Conservation (phyloP, 805 yeast genomes). For the Phaffomyces antillensis region DNA sequence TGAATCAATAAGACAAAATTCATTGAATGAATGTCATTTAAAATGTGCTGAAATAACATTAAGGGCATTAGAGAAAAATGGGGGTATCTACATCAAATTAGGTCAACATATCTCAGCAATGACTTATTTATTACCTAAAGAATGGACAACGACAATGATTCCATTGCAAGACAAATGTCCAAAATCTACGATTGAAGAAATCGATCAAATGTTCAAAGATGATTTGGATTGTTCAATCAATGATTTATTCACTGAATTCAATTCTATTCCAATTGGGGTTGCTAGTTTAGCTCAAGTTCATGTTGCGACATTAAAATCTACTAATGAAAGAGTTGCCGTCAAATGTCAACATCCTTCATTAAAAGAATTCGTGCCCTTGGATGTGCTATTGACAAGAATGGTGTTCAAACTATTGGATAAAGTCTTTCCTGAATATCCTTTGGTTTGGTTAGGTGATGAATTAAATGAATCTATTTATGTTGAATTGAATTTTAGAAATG, state of each 20-base stretch:
- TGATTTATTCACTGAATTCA: slow-evolving; percentile 62
- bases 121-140: slow-evolving; percentile 82
- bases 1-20: slow-evolving; percentile 34
- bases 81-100: slow-evolving; percentile 87
- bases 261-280: slow-evolving; percentile 78
- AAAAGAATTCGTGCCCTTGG: slow-evolving; percentile 84
- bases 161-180: slow-evolving; percentile 93
- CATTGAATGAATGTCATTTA: slow-evolving; percentile 59
- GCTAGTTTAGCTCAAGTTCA: slow-evolving; percentile 98
- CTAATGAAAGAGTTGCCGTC: slow-evolving; percentile 78
- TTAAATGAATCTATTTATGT: slow-evolving; percentile 77
- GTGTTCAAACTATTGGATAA: slow-evolving; percentile 69
- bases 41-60: slow-evolving; percentile 75
- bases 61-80: slow-evolving; percentile 73
- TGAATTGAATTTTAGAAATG: slow-evolving; percentile 85
- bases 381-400: slow-evolving; percentile 65
- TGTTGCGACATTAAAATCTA: slow-evolving; percentile 49
- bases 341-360: slow-evolving; percentile 91
- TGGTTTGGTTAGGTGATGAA: slow-evolving; percentile 95
- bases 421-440: slow-evolving; percentile 88
- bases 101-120: slow-evolving; percentile 94
- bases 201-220: slow-evolving; percentile 52
- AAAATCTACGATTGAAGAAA: slow-evolving; percentile 60
- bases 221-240: slow-evolving; percentile 60
- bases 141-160: slow-evolving; percentile 94